Evolutionary conservation across 805 yeast genomes (phyloP), one percentile per base, ranked within the genome.

Genomic region (Yarrowia porcina): DNA sequence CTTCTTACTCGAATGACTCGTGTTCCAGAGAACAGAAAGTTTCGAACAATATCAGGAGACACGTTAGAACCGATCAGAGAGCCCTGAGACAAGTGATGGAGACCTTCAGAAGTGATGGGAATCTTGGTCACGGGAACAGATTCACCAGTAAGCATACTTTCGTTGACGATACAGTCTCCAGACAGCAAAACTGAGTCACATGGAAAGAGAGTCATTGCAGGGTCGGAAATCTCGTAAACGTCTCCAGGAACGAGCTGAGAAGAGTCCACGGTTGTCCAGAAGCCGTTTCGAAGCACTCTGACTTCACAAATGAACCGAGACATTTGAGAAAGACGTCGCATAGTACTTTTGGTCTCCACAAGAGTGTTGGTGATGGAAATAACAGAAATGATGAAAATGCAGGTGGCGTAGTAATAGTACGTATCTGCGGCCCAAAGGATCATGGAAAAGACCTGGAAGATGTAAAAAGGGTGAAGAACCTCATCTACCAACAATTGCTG

Each of bases 121-220:
- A 79, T 66, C 72, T 94, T 94, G 0, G 97, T 83, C 2, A 94
- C 97, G 0, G 99, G 99, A 1, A 94, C 97, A 60, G 97, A 90
- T 73, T 94, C 99, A 39, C 99, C 99, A 0, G 99, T 94, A 20
- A 94, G 80, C 97, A 94, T 94, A 6, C 97, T 89, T 72, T 94
- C 99, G 73, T 94, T 94, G n/a, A 94, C 88, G 62, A 94, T 91
- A 72, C 96, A 89, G 71, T 92, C 98, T 59, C 99, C 99, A 33
- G 91, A 83, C 18, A 93, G 75, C 56, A 94, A 77, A 12, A 94
- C 74, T 0, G 96, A 88, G 74, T 94, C 99, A 71, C 97, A 91
- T 0, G 99, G 99, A 52, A 93, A 80, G 1, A 81, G 69, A 3
- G 78, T 69, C 63, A 94, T 76, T 0, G 88, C 82, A 0, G 97